Base-by-base conservation (phyloP, 2,329 filamentous ascomycete species). In the Cladosporium sp. region DNA sequence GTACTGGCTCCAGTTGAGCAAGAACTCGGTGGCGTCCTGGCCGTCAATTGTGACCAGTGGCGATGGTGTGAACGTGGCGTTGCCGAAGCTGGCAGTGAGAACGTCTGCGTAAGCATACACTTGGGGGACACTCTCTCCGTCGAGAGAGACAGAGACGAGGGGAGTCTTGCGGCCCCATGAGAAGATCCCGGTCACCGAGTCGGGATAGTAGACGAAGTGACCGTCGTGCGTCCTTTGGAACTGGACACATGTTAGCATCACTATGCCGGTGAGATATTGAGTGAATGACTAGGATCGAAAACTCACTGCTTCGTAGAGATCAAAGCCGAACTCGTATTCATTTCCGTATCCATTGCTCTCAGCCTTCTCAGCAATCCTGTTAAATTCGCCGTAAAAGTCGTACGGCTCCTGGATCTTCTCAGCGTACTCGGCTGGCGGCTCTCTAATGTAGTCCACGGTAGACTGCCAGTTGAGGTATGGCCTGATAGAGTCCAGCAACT, bases 181-280 rank as follows among this genome's bases (percentile, higher is more conserved):
- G 76, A 88, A 86, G 0, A 84, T 72, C 0, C 72, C 80, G 49
- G 80, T 81, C 16, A 88, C 79, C 5, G 82, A 77, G 68, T 87
- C 84, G 2, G 85, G 84, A 16, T 82, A 76, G 71, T 83, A 87
- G 1, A 79, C 77, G 59, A 89, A 87, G 71, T 91, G 89, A 1
- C 88, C 87, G 72, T 91, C 89, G 69, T 90, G 87, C 3, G 85
- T 84, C 1, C 79, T 79, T 26, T 81, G 80, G 39, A 88, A 79
- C 43, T 54, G 8, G 7, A 10, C 21, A 21, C 1, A 6, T 21
- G 26, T 54, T 10, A 49, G 46, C n/a, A 5, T 25, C 51, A n/a
- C n/a, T 21, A 21, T 46, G 7, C 39, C n/a, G n/a, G n/a, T 46
- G n/a, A 46, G n/a, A 46, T 46, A 3, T 7, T 23, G 21, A 7